Base-by-base conservation (phyloP, 2,329 filamentous ascomycete genomes). In the Hypomyces perniciosus region DNA sequence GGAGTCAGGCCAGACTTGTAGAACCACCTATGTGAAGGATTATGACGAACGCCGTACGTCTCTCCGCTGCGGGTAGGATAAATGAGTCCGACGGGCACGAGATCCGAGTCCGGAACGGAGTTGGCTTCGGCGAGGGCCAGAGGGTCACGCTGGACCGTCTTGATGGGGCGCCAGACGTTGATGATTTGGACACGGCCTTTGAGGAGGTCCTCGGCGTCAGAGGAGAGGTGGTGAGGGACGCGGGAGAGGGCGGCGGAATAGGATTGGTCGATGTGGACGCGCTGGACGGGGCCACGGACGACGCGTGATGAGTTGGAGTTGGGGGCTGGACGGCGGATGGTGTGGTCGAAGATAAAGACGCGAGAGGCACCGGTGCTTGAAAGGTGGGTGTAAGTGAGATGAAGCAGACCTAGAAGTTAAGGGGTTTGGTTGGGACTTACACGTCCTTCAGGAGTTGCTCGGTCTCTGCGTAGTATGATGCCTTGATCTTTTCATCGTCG, bases 381-480 rank as follows among this genome's bases (percentile, higher is more conserved):
- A 29, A 2, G 20, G 43, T 4, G n/a, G 29, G 26, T 8, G 42
- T 13, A 30, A n/a, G 20, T n/a, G 26, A 33, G 5, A 20, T 45
- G 43, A 26, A 26, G 13, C 8, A n/a, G 28, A 27, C 7, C 8
- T 7, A 10, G 12, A 13, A 1, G 12, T 5, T 9, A 7, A 10
- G 4, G 3, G 27, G 9, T 4, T n/a, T 5, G 29, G n/a, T 4
- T 49, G 39, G 55, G n/a, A 59, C 70, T 56, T 63, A 61, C 84
- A 64, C 76, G 4, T 81, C 77, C 51, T 84, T 84, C 0, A 90
- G 65, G 20, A 90, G 65, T 44, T 80, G 68, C 62, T 88, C 83
- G 3, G 87, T 80, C 63, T 90, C 86, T 0, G 84, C 78, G 65
- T 91, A 91, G 68, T 90, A 91, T 5, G 76, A 71, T 4, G 71